A percentile compares a stretch with the other conserved stretches of the same genome.
Conservation (phyloP, 2,329 filamentous ascomycete genomes). For the Biscogniauxia mediterranea region DNA sequence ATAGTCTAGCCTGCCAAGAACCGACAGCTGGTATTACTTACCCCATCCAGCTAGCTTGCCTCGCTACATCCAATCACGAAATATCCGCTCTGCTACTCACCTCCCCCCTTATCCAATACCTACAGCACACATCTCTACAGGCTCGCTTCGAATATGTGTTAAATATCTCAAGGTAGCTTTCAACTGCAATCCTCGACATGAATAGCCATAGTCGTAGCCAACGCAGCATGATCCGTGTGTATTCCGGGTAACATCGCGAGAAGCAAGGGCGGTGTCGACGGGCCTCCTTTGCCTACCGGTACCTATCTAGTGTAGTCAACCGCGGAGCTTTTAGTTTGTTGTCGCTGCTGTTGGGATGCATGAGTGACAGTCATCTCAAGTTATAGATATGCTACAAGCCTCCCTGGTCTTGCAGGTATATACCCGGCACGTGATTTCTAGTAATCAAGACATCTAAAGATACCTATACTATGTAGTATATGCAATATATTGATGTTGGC, state of each 20-base stretch:
- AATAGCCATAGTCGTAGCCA: background rate
- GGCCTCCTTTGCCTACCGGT: background rate
- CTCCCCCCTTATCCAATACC: background rate
- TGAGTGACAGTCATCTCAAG: too few species aligned
- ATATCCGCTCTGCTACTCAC: background rate
- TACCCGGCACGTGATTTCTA: too few species aligned
- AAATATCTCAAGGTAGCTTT: background rate
- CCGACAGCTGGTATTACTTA: background rate
- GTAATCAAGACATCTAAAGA: too few species aligned
- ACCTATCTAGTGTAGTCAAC: too few species aligned
- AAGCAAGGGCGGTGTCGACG: too few species aligned
- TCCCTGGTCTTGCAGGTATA: too few species aligned
- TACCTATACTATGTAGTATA: too few species aligned
- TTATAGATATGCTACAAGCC: too few species aligned
- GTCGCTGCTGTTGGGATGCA: too few species aligned
- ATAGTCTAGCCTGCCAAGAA: background rate
- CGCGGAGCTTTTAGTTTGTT: too few species aligned
- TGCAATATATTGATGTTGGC: too few species aligned
- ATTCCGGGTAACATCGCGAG: too few species aligned
- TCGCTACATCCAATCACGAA: background rate
- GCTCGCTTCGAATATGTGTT: background rate
- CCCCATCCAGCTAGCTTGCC: background rate
- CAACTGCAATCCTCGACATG: background rate
- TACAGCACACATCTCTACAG: background rate
- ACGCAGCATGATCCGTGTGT: background rate